These are phyloP conservation scores for Quercus phellos DNA, from an alignment of 331 rosid genomes.

Conservation along the genomic window DNA sequence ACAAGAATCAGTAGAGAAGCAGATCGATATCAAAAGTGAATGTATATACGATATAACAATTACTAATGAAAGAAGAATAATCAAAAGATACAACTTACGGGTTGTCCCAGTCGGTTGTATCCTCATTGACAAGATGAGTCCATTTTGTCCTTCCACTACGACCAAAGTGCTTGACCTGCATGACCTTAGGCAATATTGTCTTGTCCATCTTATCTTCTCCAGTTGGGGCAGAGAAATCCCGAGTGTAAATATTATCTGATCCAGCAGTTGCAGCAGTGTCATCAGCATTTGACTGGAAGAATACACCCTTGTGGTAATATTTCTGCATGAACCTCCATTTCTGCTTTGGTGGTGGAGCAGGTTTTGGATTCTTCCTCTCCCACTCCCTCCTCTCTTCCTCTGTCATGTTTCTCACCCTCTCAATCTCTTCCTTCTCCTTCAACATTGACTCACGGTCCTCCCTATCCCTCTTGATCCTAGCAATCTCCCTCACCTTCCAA, in stretches of 20 bases:
- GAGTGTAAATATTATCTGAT: slow-evolving; percentile 45
- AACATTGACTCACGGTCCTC: slow-evolving; percentile 78
- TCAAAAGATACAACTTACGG: slow-evolving; percentile 56
- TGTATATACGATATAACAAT: background rate
- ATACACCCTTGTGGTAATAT: slow-evolving; percentile 91
- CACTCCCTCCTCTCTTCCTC: slow-evolving; percentile 99
- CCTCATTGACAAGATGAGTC: slow-evolving; percentile 97
- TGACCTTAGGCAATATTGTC: slow-evolving; percentile 87
- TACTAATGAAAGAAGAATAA: slow-evolving; percentile 7
- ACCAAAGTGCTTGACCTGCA: slow-evolving; percentile 99
- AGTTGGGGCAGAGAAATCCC: slow-evolving; percentile 93
- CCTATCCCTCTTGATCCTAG: slow-evolving; percentile 92
- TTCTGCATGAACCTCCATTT: slow-evolving; percentile 98
- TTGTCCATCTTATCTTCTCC: slow-evolving; percentile 98
- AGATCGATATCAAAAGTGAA: slow-evolving; percentile 2
- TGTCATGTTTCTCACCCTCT: slow-evolving; percentile 87
- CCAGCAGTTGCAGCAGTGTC: slow-evolving; percentile 53
- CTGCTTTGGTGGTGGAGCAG: slow-evolving; percentile 52
- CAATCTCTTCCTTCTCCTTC: slow-evolving; percentile 89
- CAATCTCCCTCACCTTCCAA: slow-evolving; percentile 91
- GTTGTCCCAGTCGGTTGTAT: slow-evolving; percentile 93
- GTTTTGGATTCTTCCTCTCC: slow-evolving; percentile 90
- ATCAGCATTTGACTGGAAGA: slow-evolving; percentile 70
- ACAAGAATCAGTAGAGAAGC: background rate
- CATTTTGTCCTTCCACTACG: slow-evolving; percentile 97